Percentiles rank a stretch among this genome's conserved stretches.
phyloP scores from a whole-genome alignment of 176 grass and related monocot genomes.

The Cenchrus fungigraminus region DNA sequence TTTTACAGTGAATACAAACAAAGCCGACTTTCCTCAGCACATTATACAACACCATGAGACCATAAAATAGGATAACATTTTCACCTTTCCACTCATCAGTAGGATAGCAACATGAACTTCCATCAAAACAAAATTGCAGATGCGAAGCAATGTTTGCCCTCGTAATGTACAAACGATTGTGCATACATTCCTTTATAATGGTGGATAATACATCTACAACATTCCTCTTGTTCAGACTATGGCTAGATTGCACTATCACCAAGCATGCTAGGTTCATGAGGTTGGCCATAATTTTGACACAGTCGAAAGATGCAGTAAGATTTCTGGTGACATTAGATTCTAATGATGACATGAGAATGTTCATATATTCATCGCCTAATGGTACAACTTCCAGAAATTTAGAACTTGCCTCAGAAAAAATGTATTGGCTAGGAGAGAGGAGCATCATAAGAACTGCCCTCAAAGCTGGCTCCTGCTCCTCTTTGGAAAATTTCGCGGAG shows the following conservation, averaged over 20 bases:
- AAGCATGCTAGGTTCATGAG: constrained; percentile 71
- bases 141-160: constrained; percentile 63
- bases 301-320: constrained; percentile 54
- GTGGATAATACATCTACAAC: constrained; percentile 54
- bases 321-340: constrained; percentile 60
- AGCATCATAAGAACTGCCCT: constrained; percentile 91
- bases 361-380: constrained; percentile 57
- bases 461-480: constrained; percentile 66
- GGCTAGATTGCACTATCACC: constrained; percentile 59
- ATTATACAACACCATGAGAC: constrained; percentile 64
- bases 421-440: constrained; percentile 70
- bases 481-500: constrained; percentile 45
- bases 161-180: constrained; percentile 49
- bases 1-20: constrained; percentile 51
- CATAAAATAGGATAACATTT: constrained; percentile 74
- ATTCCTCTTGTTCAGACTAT: constrained; percentile 48
- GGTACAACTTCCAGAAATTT: constrained; percentile 52
- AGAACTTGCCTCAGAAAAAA: constrained; percentile 61
- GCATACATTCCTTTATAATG: constrained; percentile 65
- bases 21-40: constrained; percentile 55
- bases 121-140: constrained; percentile 68
- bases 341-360: constrained; percentile 52
- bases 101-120: constrained; percentile 55
- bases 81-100: constrained; percentile 68
- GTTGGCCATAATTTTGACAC: constrained; percentile 56